A percentile compares a stretch with the other conserved stretches of the same genome.
Evolutionary conservation across 805 yeast species (phyloP).

Genomic region (Debaryomyces tyrocola): DNA sequence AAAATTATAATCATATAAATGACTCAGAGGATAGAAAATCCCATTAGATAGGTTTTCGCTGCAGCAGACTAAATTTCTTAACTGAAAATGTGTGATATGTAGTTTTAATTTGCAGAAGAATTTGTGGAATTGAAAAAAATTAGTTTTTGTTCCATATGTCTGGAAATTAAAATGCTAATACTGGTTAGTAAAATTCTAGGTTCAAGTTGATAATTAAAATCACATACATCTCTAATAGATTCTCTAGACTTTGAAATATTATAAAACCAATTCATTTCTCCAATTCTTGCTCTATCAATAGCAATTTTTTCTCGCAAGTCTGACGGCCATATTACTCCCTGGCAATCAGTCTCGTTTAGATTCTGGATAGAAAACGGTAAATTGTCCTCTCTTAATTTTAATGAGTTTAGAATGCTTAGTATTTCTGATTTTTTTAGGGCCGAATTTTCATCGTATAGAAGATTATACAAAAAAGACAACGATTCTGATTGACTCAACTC

Average conservation of each 20-base stretch:
- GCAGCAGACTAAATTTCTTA: slow-evolving; percentile 50
- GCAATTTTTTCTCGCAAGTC: slow-evolving; percentile 31
- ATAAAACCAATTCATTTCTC: slow-evolving; percentile 37
- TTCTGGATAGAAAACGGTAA: slow-evolving; percentile 27
- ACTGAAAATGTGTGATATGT: slow-evolving; percentile 56
- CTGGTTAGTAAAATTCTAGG: slow-evolving; percentile 19
- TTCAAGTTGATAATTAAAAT: neutral
- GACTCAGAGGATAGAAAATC: slow-evolving; percentile 40
- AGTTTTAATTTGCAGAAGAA: slow-evolving; percentile 47
- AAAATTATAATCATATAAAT: slow-evolving; percentile 29
- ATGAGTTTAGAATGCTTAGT: slow-evolving; percentile 31
- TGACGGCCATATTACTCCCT: slow-evolving; percentile 38
- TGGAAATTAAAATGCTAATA: slow-evolving; percentile 20
- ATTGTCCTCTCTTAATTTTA: slow-evolving; percentile 35
- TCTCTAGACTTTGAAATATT: slow-evolving; percentile 36
- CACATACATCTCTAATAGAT: slow-evolving; percentile 28
- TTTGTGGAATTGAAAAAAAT: slow-evolving; percentile 37
- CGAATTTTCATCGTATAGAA: slow-evolving; percentile 37
- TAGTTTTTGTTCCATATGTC: slow-evolving; percentile 23
- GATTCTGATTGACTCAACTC: slow-evolving; percentile 43
- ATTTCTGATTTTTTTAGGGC: slow-evolving; percentile 35
- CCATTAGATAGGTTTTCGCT: slow-evolving; percentile 32
- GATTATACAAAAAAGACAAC: slow-evolving; percentile 38
- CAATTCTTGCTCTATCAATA: slow-evolving; percentile 33
- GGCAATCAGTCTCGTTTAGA: slow-evolving; percentile 22